Conservation (phyloP, 257 asterid species). For the Scutellaria minor region DNA sequence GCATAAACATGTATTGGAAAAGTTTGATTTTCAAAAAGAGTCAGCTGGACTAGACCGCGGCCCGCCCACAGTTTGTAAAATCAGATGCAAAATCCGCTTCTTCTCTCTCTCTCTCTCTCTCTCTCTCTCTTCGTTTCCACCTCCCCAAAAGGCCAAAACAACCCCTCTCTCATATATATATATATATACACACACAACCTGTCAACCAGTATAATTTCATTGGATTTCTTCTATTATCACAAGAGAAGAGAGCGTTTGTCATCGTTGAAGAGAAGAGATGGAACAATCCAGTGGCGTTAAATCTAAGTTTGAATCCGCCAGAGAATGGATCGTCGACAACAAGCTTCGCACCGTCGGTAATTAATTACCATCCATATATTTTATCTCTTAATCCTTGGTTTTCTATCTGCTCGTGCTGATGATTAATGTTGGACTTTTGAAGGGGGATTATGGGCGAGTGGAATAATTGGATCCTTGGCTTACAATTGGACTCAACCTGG, state of each 20-base stretch:
- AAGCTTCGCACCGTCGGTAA: slow-evolving; percentile 58
- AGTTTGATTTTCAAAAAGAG: too few relatives aligned
- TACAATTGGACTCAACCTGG: slow-evolving; percentile 59
- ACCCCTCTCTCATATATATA: too few relatives aligned
- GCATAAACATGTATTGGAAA: too few relatives aligned
- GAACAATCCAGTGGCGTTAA: slow-evolving; percentile 36
- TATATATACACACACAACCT: too few relatives aligned
- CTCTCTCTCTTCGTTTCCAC: neutral
- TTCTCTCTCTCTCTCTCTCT: too few relatives aligned
- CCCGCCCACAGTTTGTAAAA: too few relatives aligned
- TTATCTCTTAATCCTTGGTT: too few relatives aligned
- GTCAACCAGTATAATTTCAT: too few relatives aligned
- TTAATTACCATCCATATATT: too few relatives aligned
- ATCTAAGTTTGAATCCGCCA: slow-evolving; percentile 36
- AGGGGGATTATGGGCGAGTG: slow-evolving; percentile 51
- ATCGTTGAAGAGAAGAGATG: slow-evolving; percentile 28
- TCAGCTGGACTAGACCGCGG: too few relatives aligned
- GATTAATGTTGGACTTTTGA: neutral
- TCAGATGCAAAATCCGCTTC: too few relatives aligned
- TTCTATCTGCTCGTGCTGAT: neutral
- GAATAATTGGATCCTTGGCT: slow-evolving; percentile 49
- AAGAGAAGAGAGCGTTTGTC: too few relatives aligned
- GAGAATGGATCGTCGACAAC: slow-evolving; percentile 50
- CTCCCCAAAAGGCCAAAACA: neutral
- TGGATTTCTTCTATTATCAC: neutral